phyloP scores from a whole-genome alignment of 2,329 filamentous ascomycete species.

The Aspergillus ruber region DNA sequence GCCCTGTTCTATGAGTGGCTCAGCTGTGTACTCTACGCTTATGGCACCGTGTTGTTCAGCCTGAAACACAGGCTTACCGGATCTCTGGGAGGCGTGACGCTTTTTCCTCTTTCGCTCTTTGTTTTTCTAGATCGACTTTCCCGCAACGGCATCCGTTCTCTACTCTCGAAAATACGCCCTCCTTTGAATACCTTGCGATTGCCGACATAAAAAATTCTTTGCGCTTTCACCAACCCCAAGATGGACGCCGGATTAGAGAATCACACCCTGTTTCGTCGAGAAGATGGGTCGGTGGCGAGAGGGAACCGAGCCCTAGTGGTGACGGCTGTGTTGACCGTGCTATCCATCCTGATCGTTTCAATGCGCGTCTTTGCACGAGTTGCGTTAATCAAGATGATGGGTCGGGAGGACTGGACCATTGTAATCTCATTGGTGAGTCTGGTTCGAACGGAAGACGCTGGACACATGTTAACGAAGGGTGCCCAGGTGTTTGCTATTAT shows the following conservation, averaged over 20 bases:
- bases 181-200: too few relatives aligned
- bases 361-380: constrained; percentile 24
- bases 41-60: too few relatives aligned
- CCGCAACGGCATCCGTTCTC: too few relatives aligned
- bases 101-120: too few relatives aligned
- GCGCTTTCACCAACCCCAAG: not conserved
- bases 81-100: too few relatives aligned
- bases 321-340: constrained; percentile 21
- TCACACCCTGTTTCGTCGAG: constrained; percentile 13
- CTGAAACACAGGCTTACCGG: too few relatives aligned
- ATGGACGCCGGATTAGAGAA: constrained; percentile 10
- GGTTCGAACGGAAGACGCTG: not conserved
- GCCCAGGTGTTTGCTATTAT: constrained; percentile 18
- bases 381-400: constrained; percentile 24
- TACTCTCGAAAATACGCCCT: too few relatives aligned
- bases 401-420: constrained; percentile 30
- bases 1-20: too few relatives aligned
- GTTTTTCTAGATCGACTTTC: too few relatives aligned
- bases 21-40: too few relatives aligned
- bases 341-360: constrained; percentile 19
- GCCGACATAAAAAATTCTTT: not conserved
- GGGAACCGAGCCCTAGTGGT: constrained; percentile 25
- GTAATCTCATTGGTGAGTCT: constrained; percentile 18
- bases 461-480: not conserved
- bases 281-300: constrained; percentile 13